Conservation (phyloP, 2,329 filamentous ascomycete species). For the Leptographium radiaticola region DNA sequence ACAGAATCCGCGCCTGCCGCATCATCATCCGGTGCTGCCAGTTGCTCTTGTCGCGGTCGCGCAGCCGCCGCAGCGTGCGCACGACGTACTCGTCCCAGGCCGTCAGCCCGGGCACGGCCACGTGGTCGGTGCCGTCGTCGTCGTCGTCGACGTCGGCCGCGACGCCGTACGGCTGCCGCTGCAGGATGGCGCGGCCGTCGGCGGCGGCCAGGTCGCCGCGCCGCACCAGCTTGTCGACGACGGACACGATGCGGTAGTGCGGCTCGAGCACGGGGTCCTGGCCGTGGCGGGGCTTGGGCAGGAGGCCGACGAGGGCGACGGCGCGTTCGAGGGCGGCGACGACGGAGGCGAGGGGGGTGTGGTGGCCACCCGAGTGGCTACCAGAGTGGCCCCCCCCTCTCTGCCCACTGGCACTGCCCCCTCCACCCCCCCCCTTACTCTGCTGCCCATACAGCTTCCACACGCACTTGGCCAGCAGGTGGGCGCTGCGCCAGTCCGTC, state of each 20-base stretch:
- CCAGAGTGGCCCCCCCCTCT: constrained; percentile 25
- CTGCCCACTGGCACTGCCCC: constrained; percentile 27
- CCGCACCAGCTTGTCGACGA: constrained; percentile 68
- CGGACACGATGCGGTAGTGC: constrained; percentile 78
- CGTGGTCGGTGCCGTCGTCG: constrained; percentile 31
- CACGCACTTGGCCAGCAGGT: constrained; percentile 48
- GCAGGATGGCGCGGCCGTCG: constrained; percentile 37
- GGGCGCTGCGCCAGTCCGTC: constrained; percentile 45
- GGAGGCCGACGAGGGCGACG: constrained; percentile 33
- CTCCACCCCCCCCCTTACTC: constrained; percentile 25
- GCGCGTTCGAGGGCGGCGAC: constrained; percentile 37
- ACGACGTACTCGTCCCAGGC: constrained; percentile 44
- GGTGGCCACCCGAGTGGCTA: no score
- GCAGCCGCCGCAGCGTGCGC: constrained; percentile 34
- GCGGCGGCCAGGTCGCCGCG: constrained; percentile 32
- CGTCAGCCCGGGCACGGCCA: constrained; percentile 29
- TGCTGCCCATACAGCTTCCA: constrained; percentile 56
- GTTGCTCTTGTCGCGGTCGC: constrained; percentile 74
- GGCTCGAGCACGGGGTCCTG: constrained; percentile 75
- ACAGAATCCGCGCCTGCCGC: constrained; percentile 49
- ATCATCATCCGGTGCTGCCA: constrained; percentile 91
- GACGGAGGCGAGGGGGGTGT: constrained; percentile 27
- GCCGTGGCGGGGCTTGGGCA: constrained; percentile 43
- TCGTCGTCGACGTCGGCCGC: constrained; percentile 17
- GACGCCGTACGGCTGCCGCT: constrained; percentile 40